Conservation (phyloP, 2,329 filamentous ascomycete species). For the Penicillium sp. region DNA sequence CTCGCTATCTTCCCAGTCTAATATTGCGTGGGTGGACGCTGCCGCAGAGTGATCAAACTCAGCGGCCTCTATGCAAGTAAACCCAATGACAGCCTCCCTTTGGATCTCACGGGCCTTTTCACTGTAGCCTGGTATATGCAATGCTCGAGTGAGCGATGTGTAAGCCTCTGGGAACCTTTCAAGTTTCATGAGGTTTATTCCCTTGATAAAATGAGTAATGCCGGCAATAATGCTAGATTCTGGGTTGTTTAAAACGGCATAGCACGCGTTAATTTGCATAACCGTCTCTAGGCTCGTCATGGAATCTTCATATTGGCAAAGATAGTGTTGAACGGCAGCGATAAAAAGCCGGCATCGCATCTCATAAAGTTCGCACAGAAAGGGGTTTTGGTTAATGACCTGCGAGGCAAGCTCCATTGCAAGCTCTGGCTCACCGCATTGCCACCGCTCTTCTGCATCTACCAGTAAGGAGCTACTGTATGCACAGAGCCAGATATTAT, state of each 20-base stretch:
- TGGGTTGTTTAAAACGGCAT: not conserved
- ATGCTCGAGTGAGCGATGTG: slow-evolving; percentile 12
- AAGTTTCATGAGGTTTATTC: slow-evolving; percentile 17
- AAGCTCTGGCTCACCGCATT: slow-evolving; percentile 4
- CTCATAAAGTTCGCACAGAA: slow-evolving; percentile 9
- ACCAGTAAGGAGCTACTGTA: slow-evolving; percentile 3
- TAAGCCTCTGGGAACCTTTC: slow-evolving; percentile 18
- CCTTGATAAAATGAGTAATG: slow-evolving; percentile 22
- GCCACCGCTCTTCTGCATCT: slow-evolving; percentile 17
- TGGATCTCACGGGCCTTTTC: slow-evolving; percentile 17
- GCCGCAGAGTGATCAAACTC: not conserved
- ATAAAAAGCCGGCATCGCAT: slow-evolving; percentile 16
- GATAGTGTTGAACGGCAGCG: slow-evolving; percentile 13
- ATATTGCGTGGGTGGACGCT: slow-evolving; percentile 7
- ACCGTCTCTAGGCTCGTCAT: slow-evolving; percentile 8
- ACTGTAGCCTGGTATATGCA: slow-evolving; percentile 18
- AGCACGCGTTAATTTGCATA: not conserved
- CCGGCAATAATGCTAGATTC: slow-evolving; percentile 7
- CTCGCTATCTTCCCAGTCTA: not conserved
- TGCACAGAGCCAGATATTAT: slow-evolving; percentile 20
- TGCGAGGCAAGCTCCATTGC: slow-evolving; percentile 11
- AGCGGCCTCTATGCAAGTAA: slow-evolving; percentile 1
- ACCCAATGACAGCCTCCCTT: slow-evolving; percentile 7
- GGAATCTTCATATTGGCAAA: slow-evolving; percentile 13
- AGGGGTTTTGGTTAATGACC: slow-evolving; percentile 4